phyloP scores from a whole-genome alignment of 345 rosid genomes.

The Excoecaria cochinchinensis region DNA sequence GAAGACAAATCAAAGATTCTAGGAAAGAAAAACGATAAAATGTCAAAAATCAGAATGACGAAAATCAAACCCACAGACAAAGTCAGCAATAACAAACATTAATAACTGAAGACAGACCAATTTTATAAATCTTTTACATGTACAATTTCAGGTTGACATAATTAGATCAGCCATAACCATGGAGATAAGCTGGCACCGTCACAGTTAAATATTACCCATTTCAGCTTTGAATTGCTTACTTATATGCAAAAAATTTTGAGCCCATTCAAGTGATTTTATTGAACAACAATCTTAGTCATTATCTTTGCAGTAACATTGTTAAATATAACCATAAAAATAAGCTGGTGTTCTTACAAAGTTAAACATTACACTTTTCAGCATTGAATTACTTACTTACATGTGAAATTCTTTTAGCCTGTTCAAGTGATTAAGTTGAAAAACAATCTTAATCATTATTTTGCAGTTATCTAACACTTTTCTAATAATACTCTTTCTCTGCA shows the following conservation, averaged over 20 bases:
- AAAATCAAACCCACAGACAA: not conserved
- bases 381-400: not conserved
- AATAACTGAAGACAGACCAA: not conserved
- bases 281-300: not conserved
- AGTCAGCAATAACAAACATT: not conserved
- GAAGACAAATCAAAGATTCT: slow-evolving; percentile 84
- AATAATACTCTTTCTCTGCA: not conserved
- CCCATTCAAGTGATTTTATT: not conserved
- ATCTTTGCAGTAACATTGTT: not conserved
- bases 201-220: not conserved
- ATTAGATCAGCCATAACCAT: not conserved
- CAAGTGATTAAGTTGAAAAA: not conserved
- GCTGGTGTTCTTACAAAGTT: not conserved
- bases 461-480: not conserved
- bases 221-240: not conserved
- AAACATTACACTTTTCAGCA: not conserved
- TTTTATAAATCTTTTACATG: not conserved
- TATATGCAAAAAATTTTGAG: not conserved
- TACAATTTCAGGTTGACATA: slow-evolving; percentile 1
- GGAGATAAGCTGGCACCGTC: not conserved
- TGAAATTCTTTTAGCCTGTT: not conserved
- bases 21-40: slow-evolving; percentile 22
- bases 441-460: not conserved
- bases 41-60: not conserved
- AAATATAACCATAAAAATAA: too few relatives aligned